A percentile compares a stretch with the other conserved stretches of the same genome.
These are phyloP conservation scores for Calocybe cyanea DNA, from an alignment of 768 basidiomycete species.

Conservation along the genomic window DNA sequence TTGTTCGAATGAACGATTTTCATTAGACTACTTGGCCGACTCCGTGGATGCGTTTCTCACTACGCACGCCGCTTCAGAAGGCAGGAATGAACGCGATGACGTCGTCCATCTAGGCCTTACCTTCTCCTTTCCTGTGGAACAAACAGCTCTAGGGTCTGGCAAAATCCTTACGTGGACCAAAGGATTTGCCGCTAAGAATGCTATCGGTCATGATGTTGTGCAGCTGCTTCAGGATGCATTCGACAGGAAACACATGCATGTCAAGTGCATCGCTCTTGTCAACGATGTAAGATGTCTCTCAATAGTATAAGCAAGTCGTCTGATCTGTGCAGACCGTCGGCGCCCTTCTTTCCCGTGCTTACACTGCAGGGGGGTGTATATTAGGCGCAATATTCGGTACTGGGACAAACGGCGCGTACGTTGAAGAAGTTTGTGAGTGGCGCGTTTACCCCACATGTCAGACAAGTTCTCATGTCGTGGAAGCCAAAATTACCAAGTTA, in stretches of 20 bases:
- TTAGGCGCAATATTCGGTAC: constrained; percentile 95
- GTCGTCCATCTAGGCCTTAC: constrained; percentile 77
- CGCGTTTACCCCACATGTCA: background rate
- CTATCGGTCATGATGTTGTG: constrained; percentile 86
- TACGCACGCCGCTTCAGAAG: constrained; percentile 43
- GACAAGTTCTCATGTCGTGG: background rate
- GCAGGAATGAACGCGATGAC: constrained; percentile 29
- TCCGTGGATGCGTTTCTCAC: constrained; percentile 95
- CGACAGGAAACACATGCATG: constrained; percentile 87
- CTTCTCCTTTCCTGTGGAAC: constrained; percentile 97
- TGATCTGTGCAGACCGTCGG: constrained; percentile 76
- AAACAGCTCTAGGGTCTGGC: constrained; percentile 87
- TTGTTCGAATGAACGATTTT: constrained; percentile 2
- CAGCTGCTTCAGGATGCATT: constrained; percentile 89
- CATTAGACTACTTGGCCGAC: constrained; percentile 91
- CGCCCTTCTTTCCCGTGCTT: constrained; percentile 87
- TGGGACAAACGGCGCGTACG: constrained; percentile 97
- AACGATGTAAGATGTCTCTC: constrained; percentile 68
- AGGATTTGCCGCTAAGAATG: constrained; percentile 91
- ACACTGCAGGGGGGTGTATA: constrained; percentile 87
- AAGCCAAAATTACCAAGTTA: constrained; percentile 80
- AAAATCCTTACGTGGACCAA: constrained; percentile 95
- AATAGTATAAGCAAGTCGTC: background rate
- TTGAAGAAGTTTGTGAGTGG: constrained; percentile 67
- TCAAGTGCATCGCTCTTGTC: constrained; percentile 87